Percentiles rank a stretch among this genome's conserved stretches.
Evolutionary conservation across 495 filamentous ascomycete genomes (phyloP).

Genomic region (Annulohypoxylon stygium): DNA sequence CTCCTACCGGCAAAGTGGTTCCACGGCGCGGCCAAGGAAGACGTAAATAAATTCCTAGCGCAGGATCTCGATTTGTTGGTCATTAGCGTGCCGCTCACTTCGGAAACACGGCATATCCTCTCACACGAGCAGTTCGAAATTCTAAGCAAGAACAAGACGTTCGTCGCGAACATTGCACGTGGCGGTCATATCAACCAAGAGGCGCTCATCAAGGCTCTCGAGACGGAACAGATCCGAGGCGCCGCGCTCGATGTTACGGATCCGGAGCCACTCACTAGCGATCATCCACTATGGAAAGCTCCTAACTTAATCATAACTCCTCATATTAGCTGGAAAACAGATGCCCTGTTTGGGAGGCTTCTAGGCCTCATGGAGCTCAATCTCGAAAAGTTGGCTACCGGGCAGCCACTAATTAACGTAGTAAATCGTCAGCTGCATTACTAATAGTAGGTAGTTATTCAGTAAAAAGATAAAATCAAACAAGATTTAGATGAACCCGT

Average conservation of each 20-base stretch:
- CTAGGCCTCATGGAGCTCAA: slow-evolving; percentile 65
- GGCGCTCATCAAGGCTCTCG: slow-evolving; percentile 72
- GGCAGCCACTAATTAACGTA: slow-evolving; percentile 51
- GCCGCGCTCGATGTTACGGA: slow-evolving; percentile 88
- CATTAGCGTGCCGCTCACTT: slow-evolving; percentile 76
- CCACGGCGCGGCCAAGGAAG: slow-evolving; percentile 69
- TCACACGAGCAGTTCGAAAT: slow-evolving; percentile 74
- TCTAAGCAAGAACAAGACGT: slow-evolving; percentile 66
- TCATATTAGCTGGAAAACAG: slow-evolving; percentile 76
- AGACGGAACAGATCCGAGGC: slow-evolving; percentile 69
- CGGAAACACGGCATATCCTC: slow-evolving; percentile 72
- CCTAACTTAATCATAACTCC: slow-evolving; percentile 81
- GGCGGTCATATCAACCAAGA: slow-evolving; percentile 78
- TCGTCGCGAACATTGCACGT: slow-evolving; percentile 79
- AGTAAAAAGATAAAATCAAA: not conserved
- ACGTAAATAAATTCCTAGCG: slow-evolving; percentile 72
- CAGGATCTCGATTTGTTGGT: slow-evolving; percentile 80
- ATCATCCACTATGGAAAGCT: slow-evolving; percentile 76
- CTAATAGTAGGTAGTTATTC: slow-evolving; percentile 10
- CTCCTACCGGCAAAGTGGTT: slow-evolving; percentile 78
- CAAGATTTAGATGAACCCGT: not conserved
- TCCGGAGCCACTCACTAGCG: slow-evolving; percentile 81
- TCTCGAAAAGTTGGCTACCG: slow-evolving; percentile 48
- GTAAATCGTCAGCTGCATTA: slow-evolving; percentile 53
- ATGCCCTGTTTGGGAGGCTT: slow-evolving; percentile 69